Percentiles rank a stretch among this genome's conserved stretches.
phyloP scores from a whole-genome alignment of 352 stramenopile genomes.

The Globisporangium nodosum region DNA sequence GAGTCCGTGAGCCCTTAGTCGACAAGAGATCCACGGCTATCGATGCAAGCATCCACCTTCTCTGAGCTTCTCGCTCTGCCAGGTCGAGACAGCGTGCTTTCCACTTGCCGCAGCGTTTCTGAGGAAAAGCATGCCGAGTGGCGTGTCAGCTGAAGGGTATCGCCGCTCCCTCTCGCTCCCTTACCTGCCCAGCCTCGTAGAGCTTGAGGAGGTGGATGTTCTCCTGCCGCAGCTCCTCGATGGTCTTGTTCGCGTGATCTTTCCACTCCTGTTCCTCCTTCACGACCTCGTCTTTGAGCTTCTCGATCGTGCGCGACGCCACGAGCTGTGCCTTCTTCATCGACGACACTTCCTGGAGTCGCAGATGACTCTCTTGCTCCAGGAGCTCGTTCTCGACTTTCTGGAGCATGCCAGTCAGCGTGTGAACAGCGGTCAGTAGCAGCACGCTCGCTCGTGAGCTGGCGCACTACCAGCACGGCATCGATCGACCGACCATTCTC shows the following conservation, averaged over 20 bases:
- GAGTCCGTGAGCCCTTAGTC: background rate
- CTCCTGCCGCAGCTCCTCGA: slow-evolving; percentile 59
- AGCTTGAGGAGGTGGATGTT: slow-evolving; percentile 52
- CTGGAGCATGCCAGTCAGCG: slow-evolving; percentile 15
- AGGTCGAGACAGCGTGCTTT: slow-evolving; percentile 52
- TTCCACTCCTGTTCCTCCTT: slow-evolving; percentile 57
- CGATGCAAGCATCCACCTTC: slow-evolving; percentile 11
- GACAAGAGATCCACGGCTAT: background rate
- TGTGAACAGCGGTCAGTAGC: background rate
- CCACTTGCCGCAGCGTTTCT: slow-evolving; percentile 74
- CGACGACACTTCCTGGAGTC: slow-evolving; percentile 44
- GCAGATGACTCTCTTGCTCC: slow-evolving; percentile 60
- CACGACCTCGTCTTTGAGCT: slow-evolving; percentile 43
- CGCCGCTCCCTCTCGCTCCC: background rate
- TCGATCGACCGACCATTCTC: slow-evolving; percentile 40
- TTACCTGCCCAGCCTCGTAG: slow-evolving; percentile 47
- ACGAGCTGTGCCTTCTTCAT: slow-evolving; percentile 65
- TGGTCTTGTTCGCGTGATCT: slow-evolving; percentile 34
- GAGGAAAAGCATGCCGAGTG: background rate
- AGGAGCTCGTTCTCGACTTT: slow-evolving; percentile 78
- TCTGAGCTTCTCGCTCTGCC: slow-evolving; percentile 31
- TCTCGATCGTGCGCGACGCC: slow-evolving; percentile 47
- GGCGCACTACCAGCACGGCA: background rate
- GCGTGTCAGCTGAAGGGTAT: background rate
- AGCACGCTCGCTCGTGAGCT: too few species aligned